Percentiles rank a stretch among this genome's conserved stretches.
Evolutionary conservation across 2,329 filamentous ascomycete genomes (phyloP).

Genomic region (Rhynchosporium agropyri): DNA sequence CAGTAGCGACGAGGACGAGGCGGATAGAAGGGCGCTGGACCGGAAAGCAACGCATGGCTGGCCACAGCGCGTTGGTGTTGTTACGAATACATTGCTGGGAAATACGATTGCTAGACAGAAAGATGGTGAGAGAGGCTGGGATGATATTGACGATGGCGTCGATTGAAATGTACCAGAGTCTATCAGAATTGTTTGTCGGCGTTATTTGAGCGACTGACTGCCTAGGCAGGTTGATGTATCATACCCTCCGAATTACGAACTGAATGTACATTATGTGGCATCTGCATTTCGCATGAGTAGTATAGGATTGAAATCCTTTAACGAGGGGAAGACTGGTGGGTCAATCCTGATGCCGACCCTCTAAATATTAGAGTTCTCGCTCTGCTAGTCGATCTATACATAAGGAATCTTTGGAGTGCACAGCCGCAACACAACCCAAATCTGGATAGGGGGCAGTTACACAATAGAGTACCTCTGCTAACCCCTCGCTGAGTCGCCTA

Average conservation of each 20-base stretch:
- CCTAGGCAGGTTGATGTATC: slow-evolving; percentile 10
- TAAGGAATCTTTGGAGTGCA: no score
- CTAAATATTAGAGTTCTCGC: no score
- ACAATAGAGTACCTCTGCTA: no score
- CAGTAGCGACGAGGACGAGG: slow-evolving; percentile 40
- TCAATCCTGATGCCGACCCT: no score
- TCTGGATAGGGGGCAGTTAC: no score
- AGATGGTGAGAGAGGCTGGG: slow-evolving; percentile 37
- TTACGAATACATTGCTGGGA: slow-evolving; percentile 41
- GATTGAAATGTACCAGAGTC: slow-evolving; percentile 28
- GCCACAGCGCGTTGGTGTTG: slow-evolving; percentile 39
- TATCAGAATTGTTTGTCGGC: slow-evolving; percentile 2
- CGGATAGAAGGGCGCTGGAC: slow-evolving; percentile 32
- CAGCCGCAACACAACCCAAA: no score
- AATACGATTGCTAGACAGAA: slow-evolving; percentile 40
- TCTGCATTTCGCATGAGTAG: no score
- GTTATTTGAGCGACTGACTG: slow-evolving; percentile 2
- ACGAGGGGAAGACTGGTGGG: neutral
- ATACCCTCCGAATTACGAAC: neutral
- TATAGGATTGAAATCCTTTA: no score
- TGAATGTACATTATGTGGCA: no score
- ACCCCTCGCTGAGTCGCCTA: no score
- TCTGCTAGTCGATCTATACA: no score
- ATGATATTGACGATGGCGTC: slow-evolving; percentile 38
- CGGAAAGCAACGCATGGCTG: slow-evolving; percentile 35